Base-by-base conservation (phyloP, 768 basidiomycete genomes). In the Pleurotus djamor region DNA sequence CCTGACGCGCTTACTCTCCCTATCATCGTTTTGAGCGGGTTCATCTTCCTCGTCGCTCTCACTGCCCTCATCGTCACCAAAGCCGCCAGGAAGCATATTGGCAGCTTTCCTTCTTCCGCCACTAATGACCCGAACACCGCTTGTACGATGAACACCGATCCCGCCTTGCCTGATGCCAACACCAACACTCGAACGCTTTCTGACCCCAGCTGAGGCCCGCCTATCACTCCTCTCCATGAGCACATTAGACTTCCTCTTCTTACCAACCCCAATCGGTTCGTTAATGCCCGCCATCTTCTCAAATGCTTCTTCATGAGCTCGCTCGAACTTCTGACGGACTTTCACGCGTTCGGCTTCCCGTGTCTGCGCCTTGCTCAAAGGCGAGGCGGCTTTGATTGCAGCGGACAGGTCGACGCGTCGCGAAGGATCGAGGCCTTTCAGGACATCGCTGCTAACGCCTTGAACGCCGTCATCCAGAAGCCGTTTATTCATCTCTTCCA, bases 401-500 rank as follows among this genome's bases (percentile, higher is more conserved):
- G 13, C 21, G 45, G 55, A 43, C 48, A 38, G 32, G n/a, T 59
- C 50, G 49, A 44, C 49, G 41, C 36, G 37, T 48, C 14, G 12
- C 9, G 32, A n/a, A 21, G 32, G 32, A 14, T 36, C 21, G 33
- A 43, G 21, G 21, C 32, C 34, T 8, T 64, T 54, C 28, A 64
- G 50, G 7, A 63, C 47, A 43, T 61, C 60, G 9, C 51, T 43
- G n/a, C 60, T 52, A 12, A 64, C 74, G 21, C 73, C 73, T 35
- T 82, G 75, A 5, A 84, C 79, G 1, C 87, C 87, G 5, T 82
- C 81, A 6, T 77, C 79, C 2, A 77, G 79, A 8, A 93, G 78
- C 2, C 89, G 84, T 52, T 79, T 76, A 68, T 93, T 92, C 88
- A 94, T 91, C 71, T 94, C 92, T 52, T 87, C 88, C 34, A 94